Conservation (phyloP, 176 grass and related monocot species). For the Avena eriantha region DNA sequence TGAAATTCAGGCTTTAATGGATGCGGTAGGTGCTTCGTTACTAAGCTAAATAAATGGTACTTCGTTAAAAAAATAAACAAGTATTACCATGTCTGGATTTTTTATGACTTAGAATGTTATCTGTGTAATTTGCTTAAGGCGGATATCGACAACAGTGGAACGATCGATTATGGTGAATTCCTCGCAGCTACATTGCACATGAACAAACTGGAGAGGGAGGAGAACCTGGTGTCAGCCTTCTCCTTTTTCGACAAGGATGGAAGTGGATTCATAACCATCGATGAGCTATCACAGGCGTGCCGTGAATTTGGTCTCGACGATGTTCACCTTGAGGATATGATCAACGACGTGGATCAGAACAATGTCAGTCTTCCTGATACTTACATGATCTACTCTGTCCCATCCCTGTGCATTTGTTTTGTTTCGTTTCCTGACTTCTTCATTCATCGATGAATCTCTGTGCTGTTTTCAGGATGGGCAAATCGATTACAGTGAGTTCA, state of each 20-base stretch:
- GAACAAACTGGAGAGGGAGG: conserved; percentile 96
- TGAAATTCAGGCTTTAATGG: conserved; percentile 93
- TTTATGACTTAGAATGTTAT: conserved; percentile 9
- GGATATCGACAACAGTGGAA: conserved; percentile 87
- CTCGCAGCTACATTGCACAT: conserved; percentile 92
- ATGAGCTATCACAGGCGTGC: conserved; percentile 92
- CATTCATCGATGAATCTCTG: background rate
- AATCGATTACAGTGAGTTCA: conserved; percentile 94
- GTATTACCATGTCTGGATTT: background rate
- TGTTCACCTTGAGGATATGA: conserved; percentile 95
- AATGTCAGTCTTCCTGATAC: conserved; percentile 57
- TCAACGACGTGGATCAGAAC: conserved; percentile 87
- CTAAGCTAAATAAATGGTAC: conserved; percentile 16
- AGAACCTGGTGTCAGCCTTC: conserved; percentile 89
- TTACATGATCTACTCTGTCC: background rate
- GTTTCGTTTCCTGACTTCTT: background rate
- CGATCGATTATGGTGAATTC: conserved; percentile 94
- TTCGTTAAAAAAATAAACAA: conserved; percentile 1
- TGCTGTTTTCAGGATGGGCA: conserved; percentile 79
- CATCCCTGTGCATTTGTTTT: background rate
- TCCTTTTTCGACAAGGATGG: conserved; percentile 95
- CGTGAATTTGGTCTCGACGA: conserved; percentile 80
- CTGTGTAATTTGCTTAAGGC: conserved; percentile 57
- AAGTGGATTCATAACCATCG: conserved; percentile 94
- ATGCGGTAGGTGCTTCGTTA: conserved; percentile 63